These are phyloP conservation scores for Geosiphon pyriformis DNA, from an alignment of 192 early-diverging fungal species.

Conservation along the genomic window DNA sequence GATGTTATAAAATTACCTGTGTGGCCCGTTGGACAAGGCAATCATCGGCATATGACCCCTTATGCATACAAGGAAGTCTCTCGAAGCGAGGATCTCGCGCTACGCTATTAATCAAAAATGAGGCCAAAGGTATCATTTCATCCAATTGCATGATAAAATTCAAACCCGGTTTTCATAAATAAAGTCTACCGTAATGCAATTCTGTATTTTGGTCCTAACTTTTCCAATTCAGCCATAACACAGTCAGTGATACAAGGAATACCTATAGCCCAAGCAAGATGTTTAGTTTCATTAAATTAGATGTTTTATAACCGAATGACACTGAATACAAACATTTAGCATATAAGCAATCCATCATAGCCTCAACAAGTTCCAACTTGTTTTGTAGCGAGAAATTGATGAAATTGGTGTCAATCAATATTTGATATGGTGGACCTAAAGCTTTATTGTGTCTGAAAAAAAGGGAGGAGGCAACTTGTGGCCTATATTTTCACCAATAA, in stretches of 20 bases:
- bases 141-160: not conserved
- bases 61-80: constrained; percentile 91
- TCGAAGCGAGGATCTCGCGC: constrained; percentile 98
- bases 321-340: constrained; percentile 68
- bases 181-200: constrained; percentile 73
- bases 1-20: constrained; percentile 32
- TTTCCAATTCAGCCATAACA: constrained; percentile 98
- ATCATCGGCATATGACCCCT: constrained; percentile 99
- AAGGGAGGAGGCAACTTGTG: constrained; percentile 85
- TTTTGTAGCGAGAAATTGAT: constrained; percentile 99
- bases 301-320: not conserved
- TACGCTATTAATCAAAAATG: constrained; percentile 41
- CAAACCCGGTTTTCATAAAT: not conserved
- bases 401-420: constrained; percentile 98
- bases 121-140: not conserved
- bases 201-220: constrained; percentile 91
- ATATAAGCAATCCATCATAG: constrained; percentile 99
- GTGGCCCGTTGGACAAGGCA: constrained; percentile 85
- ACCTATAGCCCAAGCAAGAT: constrained; percentile 28
- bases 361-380: constrained; percentile 91
- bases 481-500: constrained; percentile 38
- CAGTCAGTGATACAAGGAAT: constrained; percentile 98
- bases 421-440: constrained; percentile 92
- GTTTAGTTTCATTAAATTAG: not conserved
- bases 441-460: constrained; percentile 98